phyloP scores from a whole-genome alignment of 306 rosid genomes.

The Cucurbita pepo region DNA sequence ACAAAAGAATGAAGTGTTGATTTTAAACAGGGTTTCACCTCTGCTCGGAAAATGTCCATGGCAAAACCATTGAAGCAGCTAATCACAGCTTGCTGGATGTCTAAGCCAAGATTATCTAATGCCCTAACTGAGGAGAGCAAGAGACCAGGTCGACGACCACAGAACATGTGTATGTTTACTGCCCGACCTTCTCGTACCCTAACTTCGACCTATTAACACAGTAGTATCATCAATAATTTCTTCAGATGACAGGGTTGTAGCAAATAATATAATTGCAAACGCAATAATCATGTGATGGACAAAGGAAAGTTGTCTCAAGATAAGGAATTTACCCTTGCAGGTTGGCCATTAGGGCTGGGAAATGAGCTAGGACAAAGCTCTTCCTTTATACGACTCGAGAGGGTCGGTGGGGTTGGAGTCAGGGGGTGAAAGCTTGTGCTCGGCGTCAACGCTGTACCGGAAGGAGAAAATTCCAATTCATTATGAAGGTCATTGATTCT shows the following conservation, averaged over 20 bases:
- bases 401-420: conserved; percentile 70
- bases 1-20: not conserved
- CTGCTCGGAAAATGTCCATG: conserved; percentile 87
- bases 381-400: conserved; percentile 75
- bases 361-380: conserved; percentile 62
- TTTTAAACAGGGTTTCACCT: conserved; percentile 34
- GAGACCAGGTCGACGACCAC: conserved; percentile 83
- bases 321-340: conserved; percentile 47
- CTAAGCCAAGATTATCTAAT: conserved; percentile 80
- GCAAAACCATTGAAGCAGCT: conserved; percentile 98
- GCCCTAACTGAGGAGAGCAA: conserved; percentile 82
- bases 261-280: not conserved
- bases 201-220: conserved; percentile 65
- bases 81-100: conserved; percentile 95
- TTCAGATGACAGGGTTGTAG: not conserved
- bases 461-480: conserved; percentile 70
- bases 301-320: not conserved
- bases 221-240: not conserved
- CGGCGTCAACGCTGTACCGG: conserved; percentile 46
- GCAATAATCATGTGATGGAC: not conserved
- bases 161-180: conserved; percentile 93
- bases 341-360: conserved; percentile 73
- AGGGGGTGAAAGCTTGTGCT: conserved; percentile 61
- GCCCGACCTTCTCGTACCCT: conserved; percentile 86
- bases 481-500: conserved; percentile 79